phyloP scores from a whole-genome alignment of 2,329 filamentous ascomycete genomes.

The Alternaria ventricosa region DNA sequence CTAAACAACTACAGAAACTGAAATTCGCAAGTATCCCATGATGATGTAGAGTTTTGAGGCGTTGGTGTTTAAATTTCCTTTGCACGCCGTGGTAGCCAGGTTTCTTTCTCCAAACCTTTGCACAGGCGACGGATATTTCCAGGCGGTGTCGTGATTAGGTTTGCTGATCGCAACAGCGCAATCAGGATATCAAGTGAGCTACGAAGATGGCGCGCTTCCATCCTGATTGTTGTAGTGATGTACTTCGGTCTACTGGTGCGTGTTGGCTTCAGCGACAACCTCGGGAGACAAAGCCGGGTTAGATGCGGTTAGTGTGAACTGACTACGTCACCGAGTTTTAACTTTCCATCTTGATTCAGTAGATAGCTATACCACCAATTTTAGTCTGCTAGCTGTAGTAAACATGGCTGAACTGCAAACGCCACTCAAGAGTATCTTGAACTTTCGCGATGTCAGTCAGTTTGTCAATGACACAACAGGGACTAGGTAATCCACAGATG shows the following conservation, averaged over 20 bases:
- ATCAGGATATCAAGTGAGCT: neutral
- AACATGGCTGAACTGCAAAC: conserved; percentile 17
- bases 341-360: neutral
- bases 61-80: neutral
- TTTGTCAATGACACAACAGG: conserved; percentile 36
- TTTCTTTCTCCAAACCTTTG: neutral
- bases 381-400: neutral
- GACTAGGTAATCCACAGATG: conserved; percentile 15
- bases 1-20: neutral
- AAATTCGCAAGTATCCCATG: neutral
- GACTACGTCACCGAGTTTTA: conserved; percentile 12
- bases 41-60: neutral
- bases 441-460: conserved; percentile 47
- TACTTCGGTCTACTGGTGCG: neutral
- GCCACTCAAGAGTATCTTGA: conserved; percentile 41
- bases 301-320: conserved; percentile 10
- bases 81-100: neutral
- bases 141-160: neutral
- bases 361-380: neutral
- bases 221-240: neutral
- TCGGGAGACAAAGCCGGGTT: neutral
- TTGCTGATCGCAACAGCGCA: neutral
- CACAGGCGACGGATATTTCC: neutral
- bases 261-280: neutral
- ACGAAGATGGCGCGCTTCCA: neutral